These are phyloP conservation scores for Immersiporthe knoxdaviesiana DNA, from an alignment of 2,329 filamentous ascomycete species.

Conservation along the genomic window DNA sequence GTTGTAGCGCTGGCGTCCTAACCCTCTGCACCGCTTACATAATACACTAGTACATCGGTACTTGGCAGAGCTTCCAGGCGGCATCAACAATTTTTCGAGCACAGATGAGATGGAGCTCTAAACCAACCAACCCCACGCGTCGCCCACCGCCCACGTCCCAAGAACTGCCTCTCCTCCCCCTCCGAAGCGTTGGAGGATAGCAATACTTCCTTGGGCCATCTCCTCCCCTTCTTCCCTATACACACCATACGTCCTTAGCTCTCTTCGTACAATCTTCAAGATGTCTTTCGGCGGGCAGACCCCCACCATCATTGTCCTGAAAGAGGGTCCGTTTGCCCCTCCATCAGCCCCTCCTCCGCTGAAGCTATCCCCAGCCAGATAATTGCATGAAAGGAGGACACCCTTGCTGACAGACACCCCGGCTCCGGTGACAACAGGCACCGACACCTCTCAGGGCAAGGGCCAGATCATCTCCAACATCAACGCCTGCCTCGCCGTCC, in stretches of 20 bases:
- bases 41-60: constrained; percentile 6
- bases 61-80: constrained; percentile 10
- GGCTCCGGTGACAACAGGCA: constrained; percentile 61
- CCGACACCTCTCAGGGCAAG: constrained; percentile 95
- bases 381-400: neutral
- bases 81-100: constrained; percentile 18
- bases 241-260: neutral
- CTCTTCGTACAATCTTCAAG: constrained; percentile 35
- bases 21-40: neutral
- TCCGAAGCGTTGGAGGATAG: neutral
- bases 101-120: constrained; percentile 6
- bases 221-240: neutral
- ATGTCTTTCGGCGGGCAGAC: constrained; percentile 99
- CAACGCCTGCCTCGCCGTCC: constrained; percentile 95
- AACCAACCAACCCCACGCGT: constrained; percentile 14
- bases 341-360: constrained; percentile 32
- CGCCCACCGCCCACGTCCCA: constrained; percentile 12
- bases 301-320: constrained; percentile 96
- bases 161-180: neutral
- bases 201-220: neutral
- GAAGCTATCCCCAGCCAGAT: constrained; percentile 27
- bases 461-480: constrained; percentile 98
- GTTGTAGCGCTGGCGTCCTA: neutral
- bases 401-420: constrained; percentile 32
- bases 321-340: constrained; percentile 74